Conservation (phyloP, 2,329 filamentous ascomycete genomes). For the Diaporthe citrichinensis region DNA sequence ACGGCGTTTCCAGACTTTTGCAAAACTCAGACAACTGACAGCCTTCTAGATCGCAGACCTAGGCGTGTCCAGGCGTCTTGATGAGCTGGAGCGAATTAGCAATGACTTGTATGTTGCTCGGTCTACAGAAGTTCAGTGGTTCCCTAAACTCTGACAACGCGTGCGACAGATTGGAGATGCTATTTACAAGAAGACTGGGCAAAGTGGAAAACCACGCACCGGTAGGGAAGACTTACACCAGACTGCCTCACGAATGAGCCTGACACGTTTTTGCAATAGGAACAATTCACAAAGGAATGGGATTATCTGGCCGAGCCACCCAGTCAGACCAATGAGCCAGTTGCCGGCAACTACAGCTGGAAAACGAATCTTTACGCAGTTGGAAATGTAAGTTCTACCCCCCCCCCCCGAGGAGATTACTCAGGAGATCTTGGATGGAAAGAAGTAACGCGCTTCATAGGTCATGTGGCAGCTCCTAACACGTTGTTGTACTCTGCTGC, state of each 20-base stretch:
- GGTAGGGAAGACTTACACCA: neutral
- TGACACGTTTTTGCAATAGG: neutral
- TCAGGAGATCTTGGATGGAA: neutral
- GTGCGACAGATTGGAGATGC: neutral
- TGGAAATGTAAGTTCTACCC: neutral
- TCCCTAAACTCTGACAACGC: neutral
- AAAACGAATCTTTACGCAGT: constrained; percentile 6
- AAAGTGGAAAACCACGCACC: constrained; percentile 10
- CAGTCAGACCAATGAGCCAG: neutral
- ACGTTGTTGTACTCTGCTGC: neutral
- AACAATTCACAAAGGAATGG: constrained; percentile 16
- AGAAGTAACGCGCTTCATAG: neutral
- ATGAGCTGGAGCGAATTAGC: neutral
- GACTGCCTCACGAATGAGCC: rapidly evolving
- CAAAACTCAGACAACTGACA: neutral
- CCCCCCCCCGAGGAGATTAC: neutral
- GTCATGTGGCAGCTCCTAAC: constrained; percentile 23
- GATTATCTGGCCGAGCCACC: neutral
- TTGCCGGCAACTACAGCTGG: neutral
- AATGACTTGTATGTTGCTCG: neutral
- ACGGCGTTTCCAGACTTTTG: no score
- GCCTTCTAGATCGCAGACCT: neutral
- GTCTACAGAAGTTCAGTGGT: no score
- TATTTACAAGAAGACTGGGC: neutral
- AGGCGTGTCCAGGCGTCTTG: neutral